phyloP scores from a whole-genome alignment of 2,329 filamentous ascomycete genomes.

The Paraconiothyrium brasiliense region DNA sequence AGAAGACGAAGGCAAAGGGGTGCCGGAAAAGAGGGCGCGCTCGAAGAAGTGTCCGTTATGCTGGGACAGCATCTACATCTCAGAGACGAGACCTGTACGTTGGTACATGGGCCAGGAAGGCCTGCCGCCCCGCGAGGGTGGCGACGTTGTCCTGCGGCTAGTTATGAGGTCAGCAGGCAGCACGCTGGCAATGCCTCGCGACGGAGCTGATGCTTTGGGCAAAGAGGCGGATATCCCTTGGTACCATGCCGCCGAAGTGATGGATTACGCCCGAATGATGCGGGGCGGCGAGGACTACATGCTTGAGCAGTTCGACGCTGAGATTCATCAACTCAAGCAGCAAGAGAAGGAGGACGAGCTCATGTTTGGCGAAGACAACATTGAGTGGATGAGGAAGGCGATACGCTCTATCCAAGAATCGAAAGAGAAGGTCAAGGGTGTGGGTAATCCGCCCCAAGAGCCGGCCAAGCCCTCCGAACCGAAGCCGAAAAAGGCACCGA shows the following conservation, averaged over 20 bases:
- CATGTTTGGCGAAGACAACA: slow-evolving; percentile 87
- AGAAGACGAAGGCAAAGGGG: slow-evolving; percentile 67
- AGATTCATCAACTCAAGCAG: slow-evolving; percentile 75
- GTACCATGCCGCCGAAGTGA: slow-evolving; percentile 92
- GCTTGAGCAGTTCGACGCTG: slow-evolving; percentile 78
- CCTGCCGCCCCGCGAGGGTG: slow-evolving; percentile 79
- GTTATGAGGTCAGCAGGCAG: slow-evolving; percentile 83
- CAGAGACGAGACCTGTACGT: slow-evolving; percentile 86
- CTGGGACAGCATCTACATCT: slow-evolving; percentile 91
- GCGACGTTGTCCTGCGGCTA: slow-evolving; percentile 87
- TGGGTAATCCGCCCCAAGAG: slow-evolving; percentile 70
- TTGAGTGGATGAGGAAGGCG: slow-evolving; percentile 87
- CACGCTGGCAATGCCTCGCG: slow-evolving; percentile 86
- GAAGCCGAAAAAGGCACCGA: slow-evolving; percentile 58
- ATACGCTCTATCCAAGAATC: slow-evolving; percentile 76
- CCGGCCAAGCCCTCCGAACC: slow-evolving; percentile 61
- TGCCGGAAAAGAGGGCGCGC: slow-evolving; percentile 72
- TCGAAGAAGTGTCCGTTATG: slow-evolving; percentile 98
- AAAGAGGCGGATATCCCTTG: slow-evolving; percentile 84
- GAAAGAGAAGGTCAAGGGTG: slow-evolving; percentile 76
- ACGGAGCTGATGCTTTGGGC: slow-evolving; percentile 75
- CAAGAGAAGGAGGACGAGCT: slow-evolving; percentile 91
- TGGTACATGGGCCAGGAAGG: slow-evolving; percentile 93
- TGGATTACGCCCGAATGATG: slow-evolving; percentile 96
- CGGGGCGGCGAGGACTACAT: slow-evolving; percentile 93